A percentile compares a stretch with the other conserved stretches of the same genome.
Evolutionary conservation across 495 filamentous ascomycete species (phyloP).

Genomic region (Neurospora tetraspora): DNA sequence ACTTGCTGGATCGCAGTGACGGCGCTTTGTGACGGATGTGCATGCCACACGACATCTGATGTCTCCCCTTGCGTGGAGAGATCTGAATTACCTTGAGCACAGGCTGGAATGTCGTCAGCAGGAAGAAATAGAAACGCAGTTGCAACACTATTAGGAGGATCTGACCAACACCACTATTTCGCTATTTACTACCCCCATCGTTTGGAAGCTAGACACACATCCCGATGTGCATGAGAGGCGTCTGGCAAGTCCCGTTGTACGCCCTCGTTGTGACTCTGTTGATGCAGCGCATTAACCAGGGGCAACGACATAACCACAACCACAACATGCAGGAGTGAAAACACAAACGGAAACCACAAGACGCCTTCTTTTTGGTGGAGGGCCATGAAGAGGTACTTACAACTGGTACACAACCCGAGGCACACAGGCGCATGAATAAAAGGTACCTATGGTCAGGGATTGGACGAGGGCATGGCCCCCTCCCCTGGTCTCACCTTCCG

Average conservation of each 20-base stretch:
- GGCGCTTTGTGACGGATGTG: background rate
- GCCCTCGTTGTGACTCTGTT: background rate
- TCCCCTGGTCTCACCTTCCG: background rate
- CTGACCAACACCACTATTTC: background rate
- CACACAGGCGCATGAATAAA: background rate
- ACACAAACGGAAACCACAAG: background rate
- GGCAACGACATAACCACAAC: background rate
- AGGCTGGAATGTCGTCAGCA: background rate
- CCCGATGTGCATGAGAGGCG: background rate
- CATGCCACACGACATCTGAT: background rate
- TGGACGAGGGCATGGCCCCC: background rate
- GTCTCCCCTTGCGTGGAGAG: background rate
- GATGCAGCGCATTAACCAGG: background rate
- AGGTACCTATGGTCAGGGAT: background rate
- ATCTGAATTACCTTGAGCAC: background rate
- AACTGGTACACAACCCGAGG: background rate
- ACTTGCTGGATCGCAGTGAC: background rate
- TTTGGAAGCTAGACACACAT: constrained; percentile 7
- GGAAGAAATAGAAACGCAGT: background rate
- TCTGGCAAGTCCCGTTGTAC: background rate
- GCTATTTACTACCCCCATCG: background rate
- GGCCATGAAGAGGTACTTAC: background rate
- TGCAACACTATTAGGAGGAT: background rate
- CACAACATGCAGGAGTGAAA: background rate
- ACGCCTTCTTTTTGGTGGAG: background rate